Conservation (phyloP, 768 basidiomycete genomes). For the Zangia roseola region DNA sequence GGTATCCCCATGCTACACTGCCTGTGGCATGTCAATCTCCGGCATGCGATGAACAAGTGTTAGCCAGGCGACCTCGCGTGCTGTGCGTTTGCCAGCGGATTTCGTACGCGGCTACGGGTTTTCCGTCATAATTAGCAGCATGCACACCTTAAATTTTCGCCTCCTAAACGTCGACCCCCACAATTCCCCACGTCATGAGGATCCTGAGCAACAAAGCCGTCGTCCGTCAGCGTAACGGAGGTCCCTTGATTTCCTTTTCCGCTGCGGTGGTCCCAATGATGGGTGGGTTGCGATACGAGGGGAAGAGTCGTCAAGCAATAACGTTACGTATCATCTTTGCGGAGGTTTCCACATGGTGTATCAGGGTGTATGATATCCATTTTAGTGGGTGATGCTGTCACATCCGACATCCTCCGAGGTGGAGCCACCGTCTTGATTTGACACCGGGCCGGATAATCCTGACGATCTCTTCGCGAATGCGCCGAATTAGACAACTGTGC, state of each 20-base stretch:
- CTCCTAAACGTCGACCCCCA: constrained; percentile 23
- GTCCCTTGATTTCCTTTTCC: constrained; percentile 19
- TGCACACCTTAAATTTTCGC: neutral
- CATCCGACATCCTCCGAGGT: constrained; percentile 28
- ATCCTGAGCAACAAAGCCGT: constrained; percentile 6
- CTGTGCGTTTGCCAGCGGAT: constrained; percentile 8
- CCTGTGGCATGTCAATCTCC: constrained; percentile 21
- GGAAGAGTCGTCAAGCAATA: constrained; percentile 10
- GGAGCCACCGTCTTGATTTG: constrained; percentile 1
- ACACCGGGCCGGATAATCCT: constrained; percentile 28
- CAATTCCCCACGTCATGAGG: constrained; percentile 24
- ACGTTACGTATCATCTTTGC: constrained; percentile 8
- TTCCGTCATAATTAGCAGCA: neutral
- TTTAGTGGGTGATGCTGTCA: constrained; percentile 16
- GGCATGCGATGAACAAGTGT: constrained; percentile 10
- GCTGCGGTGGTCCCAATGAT: neutral
- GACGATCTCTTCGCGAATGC: constrained; percentile 34
- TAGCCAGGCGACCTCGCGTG: neutral
- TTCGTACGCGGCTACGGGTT: neutral
- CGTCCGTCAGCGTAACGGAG: neutral
- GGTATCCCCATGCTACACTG: constrained; percentile 20
- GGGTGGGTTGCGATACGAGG: too few species aligned
- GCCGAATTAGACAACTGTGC: constrained; percentile 17
- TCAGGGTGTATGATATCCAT: constrained; percentile 22
- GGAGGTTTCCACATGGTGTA: constrained; percentile 21